These are phyloP conservation scores for Dactylellina leptospora DNA, from an alignment of 2,329 filamentous ascomycete species.

Conservation along the genomic window DNA sequence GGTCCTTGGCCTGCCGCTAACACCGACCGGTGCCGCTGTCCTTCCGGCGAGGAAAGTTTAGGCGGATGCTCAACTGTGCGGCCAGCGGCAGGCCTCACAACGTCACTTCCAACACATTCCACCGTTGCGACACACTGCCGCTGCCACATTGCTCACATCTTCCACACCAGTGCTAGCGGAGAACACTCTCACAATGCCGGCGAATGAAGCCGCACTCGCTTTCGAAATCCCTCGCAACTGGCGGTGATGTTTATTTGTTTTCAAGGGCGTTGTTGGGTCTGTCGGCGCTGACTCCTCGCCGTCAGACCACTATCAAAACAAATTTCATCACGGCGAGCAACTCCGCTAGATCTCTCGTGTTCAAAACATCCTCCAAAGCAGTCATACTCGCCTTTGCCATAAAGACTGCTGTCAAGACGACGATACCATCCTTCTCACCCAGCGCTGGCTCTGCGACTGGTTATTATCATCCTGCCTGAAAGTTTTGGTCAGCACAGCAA, in stretches of 20 bases:
- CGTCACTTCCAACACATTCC: conserved; percentile 7
- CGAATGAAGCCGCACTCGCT: too few relatives aligned
- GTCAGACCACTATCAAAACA: neutral
- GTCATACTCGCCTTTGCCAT: neutral
- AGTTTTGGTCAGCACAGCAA: neutral
- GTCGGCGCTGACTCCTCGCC: neutral
- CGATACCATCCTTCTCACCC: neutral
- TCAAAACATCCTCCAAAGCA: neutral
- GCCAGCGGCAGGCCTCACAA: conserved; percentile 2
- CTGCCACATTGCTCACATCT: neutral
- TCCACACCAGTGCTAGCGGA: too few relatives aligned
- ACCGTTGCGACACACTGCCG: neutral
- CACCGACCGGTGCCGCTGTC: neutral
- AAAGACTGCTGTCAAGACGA: neutral
- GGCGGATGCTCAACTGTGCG: too few relatives aligned
- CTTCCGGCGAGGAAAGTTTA: neutral
- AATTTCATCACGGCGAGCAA: neutral
- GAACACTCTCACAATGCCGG: too few relatives aligned
- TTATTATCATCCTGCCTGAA: neutral
- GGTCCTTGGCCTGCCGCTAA: too few relatives aligned
- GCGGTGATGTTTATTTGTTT: neutral
- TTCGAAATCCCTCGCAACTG: too few relatives aligned
- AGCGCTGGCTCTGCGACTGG: neutral
- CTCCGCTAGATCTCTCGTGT: neutral
- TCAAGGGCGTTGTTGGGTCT: neutral